phyloP scores from a whole-genome alignment of 2,329 filamentous ascomycete genomes.

The Verruconis gallopava region DNA sequence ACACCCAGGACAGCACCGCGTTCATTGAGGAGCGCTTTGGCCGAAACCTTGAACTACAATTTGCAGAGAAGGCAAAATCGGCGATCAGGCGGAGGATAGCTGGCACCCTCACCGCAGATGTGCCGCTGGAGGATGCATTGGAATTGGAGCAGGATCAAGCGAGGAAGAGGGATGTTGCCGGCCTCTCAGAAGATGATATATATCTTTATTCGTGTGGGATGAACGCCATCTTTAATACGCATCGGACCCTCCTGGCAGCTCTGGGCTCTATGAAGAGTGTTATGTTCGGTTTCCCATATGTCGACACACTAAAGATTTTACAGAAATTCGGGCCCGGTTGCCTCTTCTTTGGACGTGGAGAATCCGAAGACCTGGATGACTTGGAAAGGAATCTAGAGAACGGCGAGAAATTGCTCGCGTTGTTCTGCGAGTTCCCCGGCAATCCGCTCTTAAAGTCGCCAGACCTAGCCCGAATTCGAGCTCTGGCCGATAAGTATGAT shows the following conservation, averaged over 20 bases:
- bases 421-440: constrained; percentile 92
- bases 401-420: constrained; percentile 65
- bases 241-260: constrained; percentile 56
- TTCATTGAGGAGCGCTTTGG: constrained; percentile 94
- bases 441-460: constrained; percentile 83
- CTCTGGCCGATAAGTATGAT: constrained; percentile 66
- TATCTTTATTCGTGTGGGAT: constrained; percentile 84
- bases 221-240: constrained; percentile 87
- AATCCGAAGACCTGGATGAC: constrained; percentile 66
- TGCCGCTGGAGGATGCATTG: constrained; percentile 50
- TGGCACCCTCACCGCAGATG: constrained; percentile 63
- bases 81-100: constrained; percentile 82
- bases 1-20: constrained; percentile 50
- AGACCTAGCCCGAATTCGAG: constrained; percentile 68
- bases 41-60: constrained; percentile 68
- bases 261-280: constrained; percentile 61
- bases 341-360: constrained; percentile 74
- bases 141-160: constrained; percentile 33
- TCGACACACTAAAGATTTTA: constrained; percentile 89
- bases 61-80: constrained; percentile 69
- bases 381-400: constrained; percentile 56
- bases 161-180: constrained; percentile 35
- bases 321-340: constrained; percentile 89
- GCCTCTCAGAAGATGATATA: constrained; percentile 72
- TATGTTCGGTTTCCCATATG: constrained; percentile 89